Conservation (phyloP, 805 yeast species). For the Wickerhamiella spandovensis region DNA sequence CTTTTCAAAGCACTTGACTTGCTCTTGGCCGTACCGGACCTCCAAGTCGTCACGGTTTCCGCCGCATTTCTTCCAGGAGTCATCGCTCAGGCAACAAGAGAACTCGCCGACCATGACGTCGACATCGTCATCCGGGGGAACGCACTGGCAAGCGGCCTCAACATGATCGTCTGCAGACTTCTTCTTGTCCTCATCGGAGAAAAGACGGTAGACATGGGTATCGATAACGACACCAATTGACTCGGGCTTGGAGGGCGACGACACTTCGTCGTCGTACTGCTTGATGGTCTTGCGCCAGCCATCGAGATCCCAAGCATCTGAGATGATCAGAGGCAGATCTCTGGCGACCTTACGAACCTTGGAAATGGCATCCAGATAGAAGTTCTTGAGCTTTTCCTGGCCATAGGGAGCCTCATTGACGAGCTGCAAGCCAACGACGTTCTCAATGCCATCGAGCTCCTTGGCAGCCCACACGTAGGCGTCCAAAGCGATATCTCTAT, state of each 20-base stretch:
- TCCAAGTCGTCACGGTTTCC: conserved; percentile 43
- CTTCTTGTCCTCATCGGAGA: conserved; percentile 55
- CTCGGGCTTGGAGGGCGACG: conserved; percentile 17
- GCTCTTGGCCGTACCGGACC: conserved; percentile 45
- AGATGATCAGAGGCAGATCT: conserved; percentile 57
- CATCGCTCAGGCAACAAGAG: conserved; percentile 71
- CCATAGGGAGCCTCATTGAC: conserved; percentile 72
- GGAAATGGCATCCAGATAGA: conserved; percentile 51
- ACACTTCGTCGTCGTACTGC: conserved; percentile 28
- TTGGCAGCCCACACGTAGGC: conserved; percentile 46
- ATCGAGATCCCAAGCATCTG: conserved; percentile 90
- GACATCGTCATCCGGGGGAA: conserved; percentile 24
- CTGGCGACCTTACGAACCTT: conserved; percentile 44
- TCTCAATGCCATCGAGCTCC: conserved; percentile 45
- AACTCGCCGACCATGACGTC: conserved; percentile 82
- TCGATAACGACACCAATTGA: conserved; percentile 61
- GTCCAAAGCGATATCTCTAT: conserved; percentile 33
- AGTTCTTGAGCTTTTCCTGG: conserved; percentile 35
- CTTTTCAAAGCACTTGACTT: conserved; percentile 34
- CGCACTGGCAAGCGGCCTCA: conserved; percentile 19
- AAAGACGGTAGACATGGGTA: conserved; percentile 76
- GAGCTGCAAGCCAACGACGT: conserved; percentile 70
- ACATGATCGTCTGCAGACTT: conserved; percentile 55
- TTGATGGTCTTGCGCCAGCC: conserved; percentile 60
- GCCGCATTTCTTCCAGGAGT: conserved; percentile 49